phyloP scores from a whole-genome alignment of 805 yeast species.

The Cephaloascus fragrans region DNA sequence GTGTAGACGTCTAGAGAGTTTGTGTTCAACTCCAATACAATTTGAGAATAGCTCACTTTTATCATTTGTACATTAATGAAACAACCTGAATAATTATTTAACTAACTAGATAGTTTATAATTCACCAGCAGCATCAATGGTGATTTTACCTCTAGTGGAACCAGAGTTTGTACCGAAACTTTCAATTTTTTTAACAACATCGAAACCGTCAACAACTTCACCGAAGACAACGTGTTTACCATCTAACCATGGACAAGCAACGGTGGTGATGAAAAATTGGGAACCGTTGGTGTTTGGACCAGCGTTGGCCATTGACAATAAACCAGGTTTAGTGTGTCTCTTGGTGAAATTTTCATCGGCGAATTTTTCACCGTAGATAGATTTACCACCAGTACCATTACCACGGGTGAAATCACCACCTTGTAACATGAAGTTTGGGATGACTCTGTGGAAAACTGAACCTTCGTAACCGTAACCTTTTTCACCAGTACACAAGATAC shows the following conservation, averaged over 20 bases:
- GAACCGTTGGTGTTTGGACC: slow-evolving; percentile 98
- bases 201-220: slow-evolving; percentile 78
- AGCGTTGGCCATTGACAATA: slow-evolving; percentile 94
- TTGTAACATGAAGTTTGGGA: slow-evolving; percentile 38
- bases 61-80: no score
- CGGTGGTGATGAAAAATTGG: slow-evolving; percentile 93
- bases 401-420: slow-evolving; percentile 41
- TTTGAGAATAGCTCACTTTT: no score
- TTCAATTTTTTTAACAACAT: slow-evolving; percentile 81
- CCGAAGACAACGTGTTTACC: slow-evolving; percentile 96
- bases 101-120: no score
- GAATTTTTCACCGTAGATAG: slow-evolving; percentile 61
- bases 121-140: slow-evolving; percentile 50
- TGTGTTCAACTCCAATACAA: no score
- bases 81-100: no score
- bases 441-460: slow-evolving; percentile 36
- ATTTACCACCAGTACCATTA: slow-evolving; percentile 35
- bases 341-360: slow-evolving; percentile 66
- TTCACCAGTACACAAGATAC: slow-evolving; percentile 69
- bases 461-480: slow-evolving; percentile 35
- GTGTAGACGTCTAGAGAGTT: no score
- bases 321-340: slow-evolving; percentile 72
- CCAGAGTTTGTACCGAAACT: slow-evolving; percentile 41
- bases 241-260: slow-evolving; percentile 79
- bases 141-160: slow-evolving; percentile 34